Base-by-base conservation (phyloP, 257 asterid species). In the Henckelia pumila region DNA sequence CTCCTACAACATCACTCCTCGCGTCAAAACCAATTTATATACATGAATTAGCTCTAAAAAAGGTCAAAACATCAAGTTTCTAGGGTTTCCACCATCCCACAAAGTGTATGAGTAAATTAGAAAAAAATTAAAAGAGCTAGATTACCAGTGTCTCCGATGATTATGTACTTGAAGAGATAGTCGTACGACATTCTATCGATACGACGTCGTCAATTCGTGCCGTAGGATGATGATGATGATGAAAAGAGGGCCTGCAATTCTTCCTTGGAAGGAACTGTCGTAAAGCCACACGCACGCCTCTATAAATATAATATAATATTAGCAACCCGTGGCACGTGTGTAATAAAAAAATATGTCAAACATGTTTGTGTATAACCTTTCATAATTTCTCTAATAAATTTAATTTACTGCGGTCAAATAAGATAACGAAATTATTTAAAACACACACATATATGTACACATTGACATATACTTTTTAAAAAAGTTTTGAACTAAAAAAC, bases 91-190 rank as follows among this genome's bases (percentile, higher is more conserved):
- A 13, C n/a, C 3, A 40, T 40, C 50, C 50, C n/a, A 10, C 47
- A 2, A 2, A 16, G 47, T 35, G 14, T 1, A 8, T 10, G 47
- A 40, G n/a, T 8, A 35, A 35, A 9, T 35, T 8, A 35, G 5
- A 11, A 21, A 0, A 20, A 11, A 71, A 16, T 6, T 8, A 8
- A 22, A 5, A 2, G 1, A 47, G 20, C 30, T 24, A 13, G 8
- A 8, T 10, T 72, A 82, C 89, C 89, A 40, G 96, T 86, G 73
- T 86, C 96, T 26, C 96, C 95, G 76, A 88, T 88, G 81, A 88
- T 84, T 69, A 86, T 88, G 78, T 82, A 88, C 75, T 88, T 88
- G 83, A 84, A 88, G 56, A 88, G 91, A 72, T 89, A 89, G 61
- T 86, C 96, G 79, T 84, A 89, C 69, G 96, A 83, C 96, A 89